phyloP scores from a whole-genome alignment of 73 alveolate genomes.

The Symbiodinium natans region DNA sequence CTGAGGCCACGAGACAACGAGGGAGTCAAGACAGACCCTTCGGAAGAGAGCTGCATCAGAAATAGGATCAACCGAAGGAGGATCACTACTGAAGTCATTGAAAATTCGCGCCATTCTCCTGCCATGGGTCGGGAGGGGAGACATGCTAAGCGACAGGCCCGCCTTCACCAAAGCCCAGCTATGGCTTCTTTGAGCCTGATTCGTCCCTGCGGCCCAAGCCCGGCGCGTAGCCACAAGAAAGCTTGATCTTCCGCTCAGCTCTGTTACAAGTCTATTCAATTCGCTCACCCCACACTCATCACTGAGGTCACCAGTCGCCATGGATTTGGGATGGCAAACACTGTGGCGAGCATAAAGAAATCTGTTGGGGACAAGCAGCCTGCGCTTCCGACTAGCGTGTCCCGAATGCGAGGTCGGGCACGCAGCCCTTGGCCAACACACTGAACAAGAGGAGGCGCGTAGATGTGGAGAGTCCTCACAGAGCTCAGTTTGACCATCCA shows the following conservation, averaged over 20 bases:
- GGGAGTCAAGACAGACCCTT: no score
- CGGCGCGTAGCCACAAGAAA: background rate
- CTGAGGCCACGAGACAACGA: no score
- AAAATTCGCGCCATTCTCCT: no score
- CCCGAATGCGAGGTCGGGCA: slow-evolving; percentile 40
- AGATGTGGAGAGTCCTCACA: no score
- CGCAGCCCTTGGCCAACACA: slow-evolving; percentile 91
- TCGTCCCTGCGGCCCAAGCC: background rate
- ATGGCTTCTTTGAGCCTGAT: slow-evolving; percentile 4
- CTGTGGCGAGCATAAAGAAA: background rate
- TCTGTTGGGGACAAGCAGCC: background rate
- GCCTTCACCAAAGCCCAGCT: background rate
- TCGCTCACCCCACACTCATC: no score
- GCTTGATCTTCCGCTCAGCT: background rate
- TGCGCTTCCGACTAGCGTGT: background rate
- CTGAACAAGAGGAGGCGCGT: slow-evolving; percentile 85
- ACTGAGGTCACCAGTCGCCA: background rate
- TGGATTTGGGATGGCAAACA: slow-evolving; percentile 1
- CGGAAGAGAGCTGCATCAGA: no score
- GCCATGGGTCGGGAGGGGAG: no score
- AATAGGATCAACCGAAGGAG: no score
- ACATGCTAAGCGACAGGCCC: background rate
- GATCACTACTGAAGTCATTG: no score
- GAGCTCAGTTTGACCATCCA: no score
- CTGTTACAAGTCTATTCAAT: no score